Evolutionary conservation across 192 early-diverging fungal species (phyloP), one percentile per base, ranked within the genome.

Genomic region (Podila verticillata): DNA sequence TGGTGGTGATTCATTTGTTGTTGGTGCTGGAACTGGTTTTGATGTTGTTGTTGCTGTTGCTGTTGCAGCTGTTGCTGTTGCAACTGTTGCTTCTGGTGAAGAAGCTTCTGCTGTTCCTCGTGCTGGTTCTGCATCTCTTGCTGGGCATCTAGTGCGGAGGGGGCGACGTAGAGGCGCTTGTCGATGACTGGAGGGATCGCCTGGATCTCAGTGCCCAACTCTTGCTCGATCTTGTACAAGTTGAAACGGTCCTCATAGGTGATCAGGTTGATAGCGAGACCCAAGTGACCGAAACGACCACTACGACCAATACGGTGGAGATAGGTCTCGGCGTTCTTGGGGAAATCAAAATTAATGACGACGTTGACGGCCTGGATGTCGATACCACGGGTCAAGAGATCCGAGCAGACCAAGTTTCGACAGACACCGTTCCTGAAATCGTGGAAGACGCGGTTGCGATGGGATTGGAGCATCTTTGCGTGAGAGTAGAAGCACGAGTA

Each of bases 271-370:
- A 99, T 99, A 15, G 98, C 98, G 19, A 98, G 84, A 67, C 97
- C 97, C 49, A 98, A 87, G 83, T 98, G 97, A 47, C 93, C 97
- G 81, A 96, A 99, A 68, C 97, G 92, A 19, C 98, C 98, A 48
- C 95, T 96, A 78, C 98, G 93, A 64, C 98, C 98, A 80, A 99
- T 99, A 68, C 98, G 93, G 85, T 99, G 98, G 39, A 99, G 87
- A 81, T 99, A 99, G 4, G 97, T 99, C 85, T 99, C 98, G 51
- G 97, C 95, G 65, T 98, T 99, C 82, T 98, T 98, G 68, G 97
- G 97, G 82, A 99, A 98, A 84, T 99, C 98, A 91, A 98, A 99
- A 89, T 99, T 98, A 89, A 99, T 98, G 60, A 99, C 98, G 19
- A 99, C 97, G 82, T 98, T 98, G 39, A 99, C 98, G 22, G 97